Percentiles rank a stretch among this genome's conserved stretches.
These are phyloP conservation scores for Plasmodium vivax DNA, from an alignment of 169 alveolate genomes.

Conservation along the genomic window DNA sequence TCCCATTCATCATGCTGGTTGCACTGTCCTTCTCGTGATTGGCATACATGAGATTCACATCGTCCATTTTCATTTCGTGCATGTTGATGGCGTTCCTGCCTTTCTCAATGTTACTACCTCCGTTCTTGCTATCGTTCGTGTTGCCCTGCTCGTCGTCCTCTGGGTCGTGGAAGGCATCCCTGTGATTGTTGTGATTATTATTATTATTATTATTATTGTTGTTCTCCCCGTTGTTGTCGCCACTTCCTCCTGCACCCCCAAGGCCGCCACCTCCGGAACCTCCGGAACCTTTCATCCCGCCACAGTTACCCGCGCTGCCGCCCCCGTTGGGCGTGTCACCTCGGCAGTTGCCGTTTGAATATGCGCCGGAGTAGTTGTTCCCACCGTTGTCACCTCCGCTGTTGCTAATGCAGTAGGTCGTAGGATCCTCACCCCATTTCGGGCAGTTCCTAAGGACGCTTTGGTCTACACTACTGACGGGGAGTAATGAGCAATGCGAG, in stretches of 20 bases:
- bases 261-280: not conserved
- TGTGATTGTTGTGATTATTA: not conserved
- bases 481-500: not conserved
- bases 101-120: not conserved
- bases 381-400: not conserved
- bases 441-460: not conserved
- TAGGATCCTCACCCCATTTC: not conserved
- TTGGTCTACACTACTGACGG: not conserved
- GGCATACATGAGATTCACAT: not conserved
- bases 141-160: slow-evolving; percentile 5
- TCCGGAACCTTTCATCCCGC: not conserved
- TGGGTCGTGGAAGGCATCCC: not conserved
- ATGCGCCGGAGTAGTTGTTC: not conserved
- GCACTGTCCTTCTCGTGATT: not conserved
- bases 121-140: not conserved
- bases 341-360: not conserved
- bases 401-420: not conserved
- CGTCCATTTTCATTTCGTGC: slow-evolving; percentile 13
- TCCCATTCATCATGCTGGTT: slow-evolving; percentile 3
- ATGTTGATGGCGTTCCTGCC: not conserved
- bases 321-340: not conserved
- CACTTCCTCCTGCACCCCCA: slow-evolving; percentile 6
- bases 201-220: slow-evolving; percentile 1
- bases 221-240: not conserved
- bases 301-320: not conserved